A percentile compares a stretch with the other conserved stretches of the same genome.
These are phyloP conservation scores for Linum trigynum DNA, from an alignment of 345 rosid genomes.

Conservation along the genomic window DNA sequence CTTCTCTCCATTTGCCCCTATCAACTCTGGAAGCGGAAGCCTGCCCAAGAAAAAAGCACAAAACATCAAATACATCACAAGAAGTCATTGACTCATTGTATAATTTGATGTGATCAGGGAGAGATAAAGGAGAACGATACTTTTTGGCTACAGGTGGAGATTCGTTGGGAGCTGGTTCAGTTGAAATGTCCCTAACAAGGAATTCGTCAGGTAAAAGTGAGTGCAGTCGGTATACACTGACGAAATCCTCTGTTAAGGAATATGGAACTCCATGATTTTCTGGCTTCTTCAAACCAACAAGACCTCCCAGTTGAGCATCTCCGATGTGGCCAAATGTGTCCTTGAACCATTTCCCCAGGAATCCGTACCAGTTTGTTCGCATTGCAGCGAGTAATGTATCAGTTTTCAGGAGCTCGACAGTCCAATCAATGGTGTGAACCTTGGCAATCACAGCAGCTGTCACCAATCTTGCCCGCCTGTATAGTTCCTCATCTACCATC, in stretches of 20 bases:
- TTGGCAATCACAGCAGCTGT: constrained; percentile 59
- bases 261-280: constrained; percentile 51
- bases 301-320: constrained; percentile 31
- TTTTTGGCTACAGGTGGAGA: constrained; percentile 26
- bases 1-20: constrained; percentile 39
- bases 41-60: constrained; percentile 11
- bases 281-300: constrained; percentile 39
- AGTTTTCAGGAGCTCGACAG: constrained; percentile 54
- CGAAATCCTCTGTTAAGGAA: constrained; percentile 57
- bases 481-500: constrained; percentile 42
- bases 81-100: no score
- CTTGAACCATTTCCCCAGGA: constrained; percentile 53
- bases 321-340: constrained; percentile 49
- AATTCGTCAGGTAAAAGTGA: constrained; percentile 42
- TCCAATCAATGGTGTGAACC: constrained; percentile 66
- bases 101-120: no score
- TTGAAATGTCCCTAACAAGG: constrained; percentile 27
- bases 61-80: no score
- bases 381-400: constrained; percentile 45
- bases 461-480: constrained; percentile 42
- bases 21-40: constrained; percentile 24
- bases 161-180: constrained; percentile 26
- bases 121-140: not conserved
- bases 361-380: constrained; percentile 52
- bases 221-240: constrained; percentile 53